These are phyloP conservation scores for Limnanthes douglasii DNA, from an alignment of 345 rosid species.

Conservation along the genomic window DNA sequence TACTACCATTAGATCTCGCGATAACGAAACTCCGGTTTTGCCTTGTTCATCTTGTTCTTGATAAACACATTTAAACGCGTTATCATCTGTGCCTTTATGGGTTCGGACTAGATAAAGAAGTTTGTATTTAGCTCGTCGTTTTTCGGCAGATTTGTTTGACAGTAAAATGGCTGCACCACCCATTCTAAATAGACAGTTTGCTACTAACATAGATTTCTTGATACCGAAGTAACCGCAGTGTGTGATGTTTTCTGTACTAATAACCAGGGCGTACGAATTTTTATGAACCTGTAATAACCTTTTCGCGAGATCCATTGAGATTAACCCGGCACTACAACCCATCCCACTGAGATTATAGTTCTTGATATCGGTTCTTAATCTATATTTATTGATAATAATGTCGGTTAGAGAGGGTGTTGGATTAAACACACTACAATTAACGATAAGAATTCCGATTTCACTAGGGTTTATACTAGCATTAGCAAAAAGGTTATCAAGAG, in stretches of 20 bases:
- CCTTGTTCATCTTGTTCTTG: slow-evolving; percentile 58
- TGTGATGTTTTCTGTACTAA: slow-evolving; percentile 66
- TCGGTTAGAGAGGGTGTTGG: slow-evolving; percentile 66
- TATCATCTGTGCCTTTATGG: slow-evolving; percentile 55
- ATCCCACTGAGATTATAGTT: slow-evolving; percentile 63
- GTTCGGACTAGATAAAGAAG: slow-evolving; percentile 55
- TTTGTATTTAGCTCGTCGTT: slow-evolving; percentile 44
- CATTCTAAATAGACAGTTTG: slow-evolving; percentile 54
- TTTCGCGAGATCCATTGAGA: slow-evolving; percentile 48
- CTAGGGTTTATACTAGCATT: slow-evolving; percentile 40
- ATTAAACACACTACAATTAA: slow-evolving; percentile 68
- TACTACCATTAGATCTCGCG: slow-evolving; percentile 50
- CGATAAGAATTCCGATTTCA: slow-evolving; percentile 59
- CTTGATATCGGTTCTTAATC: slow-evolving; percentile 39
- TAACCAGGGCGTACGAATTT: slow-evolving; percentile 57
- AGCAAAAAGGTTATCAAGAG: slow-evolving; percentile 32
- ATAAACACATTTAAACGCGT: slow-evolving; percentile 48
- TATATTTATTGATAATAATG: slow-evolving; percentile 50
- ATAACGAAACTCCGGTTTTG: slow-evolving; percentile 42
- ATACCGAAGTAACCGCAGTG: slow-evolving; percentile 54
- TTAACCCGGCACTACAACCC: slow-evolving; percentile 78
- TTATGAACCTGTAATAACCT: slow-evolving; percentile 53
- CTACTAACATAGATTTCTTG: slow-evolving; percentile 58
- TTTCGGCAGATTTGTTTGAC: slow-evolving; percentile 38
- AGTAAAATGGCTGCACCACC: slow-evolving; percentile 53